phyloP scores from a whole-genome alignment of 2,329 filamentous ascomycete species.

The Aureobasidium sp. region DNA sequence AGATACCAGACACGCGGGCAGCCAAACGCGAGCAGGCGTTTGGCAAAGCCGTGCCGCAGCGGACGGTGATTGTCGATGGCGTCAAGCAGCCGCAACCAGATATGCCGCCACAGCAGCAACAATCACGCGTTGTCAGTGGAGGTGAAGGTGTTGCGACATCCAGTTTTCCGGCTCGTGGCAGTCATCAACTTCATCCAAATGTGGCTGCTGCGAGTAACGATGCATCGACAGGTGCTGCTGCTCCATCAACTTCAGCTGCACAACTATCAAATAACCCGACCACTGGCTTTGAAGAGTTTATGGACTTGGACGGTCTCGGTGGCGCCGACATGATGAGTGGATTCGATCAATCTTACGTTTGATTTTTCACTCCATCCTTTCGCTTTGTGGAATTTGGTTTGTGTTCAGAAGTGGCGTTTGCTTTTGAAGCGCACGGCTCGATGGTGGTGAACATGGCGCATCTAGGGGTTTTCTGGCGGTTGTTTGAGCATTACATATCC shows the following conservation, averaged over 20 bases:
- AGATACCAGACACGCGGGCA: slow-evolving; percentile 9
- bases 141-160: slow-evolving; percentile 20
- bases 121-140: slow-evolving; percentile 6
- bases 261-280: slow-evolving; percentile 1
- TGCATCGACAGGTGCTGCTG: neutral
- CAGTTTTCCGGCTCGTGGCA: slow-evolving; percentile 6
- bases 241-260: neutral
- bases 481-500: too few species aligned
- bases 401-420: too few species aligned
- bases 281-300: slow-evolving; percentile 34
- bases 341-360: slow-evolving; percentile 6
- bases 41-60: slow-evolving; percentile 34
- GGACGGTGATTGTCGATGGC: slow-evolving; percentile 34
- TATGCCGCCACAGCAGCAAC: slow-evolving; percentile 17
- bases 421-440: too few species aligned
- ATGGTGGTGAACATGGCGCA: too few species aligned
- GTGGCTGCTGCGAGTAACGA: slow-evolving; percentile 3
- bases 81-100: slow-evolving; percentile 28
- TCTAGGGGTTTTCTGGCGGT: too few species aligned
- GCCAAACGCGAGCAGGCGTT: slow-evolving; percentile 34
- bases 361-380: neutral
- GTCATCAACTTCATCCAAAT: neutral
- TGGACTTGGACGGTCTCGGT: slow-evolving; percentile 35
- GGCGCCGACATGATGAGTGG: slow-evolving; percentile 1
- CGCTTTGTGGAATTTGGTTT: too few species aligned